Evolutionary conservation across 345 rosid species (phyloP).

Genomic region (Iberis pinnata): DNA sequence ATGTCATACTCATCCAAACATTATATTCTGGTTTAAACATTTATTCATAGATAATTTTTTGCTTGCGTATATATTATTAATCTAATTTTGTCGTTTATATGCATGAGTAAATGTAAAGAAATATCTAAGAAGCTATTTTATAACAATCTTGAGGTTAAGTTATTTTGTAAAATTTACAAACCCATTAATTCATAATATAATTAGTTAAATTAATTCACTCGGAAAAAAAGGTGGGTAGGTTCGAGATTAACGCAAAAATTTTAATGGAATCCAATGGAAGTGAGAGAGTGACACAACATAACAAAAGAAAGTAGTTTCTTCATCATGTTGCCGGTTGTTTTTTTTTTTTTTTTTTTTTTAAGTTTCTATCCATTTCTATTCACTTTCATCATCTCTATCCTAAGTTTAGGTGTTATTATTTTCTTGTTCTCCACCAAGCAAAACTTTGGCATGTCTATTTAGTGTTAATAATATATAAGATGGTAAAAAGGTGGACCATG

Average conservation of each 20-base stretch:
- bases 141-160: no score
- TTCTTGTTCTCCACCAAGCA: slow-evolving; percentile 17
- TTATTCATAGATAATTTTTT: no score
- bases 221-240: slow-evolving; percentile 12
- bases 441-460: slow-evolving; percentile 5
- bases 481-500: background rate
- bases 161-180: no score
- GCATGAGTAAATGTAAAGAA: no score
- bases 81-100: no score
- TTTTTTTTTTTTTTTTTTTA: background rate
- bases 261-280: slow-evolving; percentile 28
- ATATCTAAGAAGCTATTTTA: no score
- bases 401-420: slow-evolving; percentile 26
- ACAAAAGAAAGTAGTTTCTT: slow-evolving; percentile 23
- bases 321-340: slow-evolving; percentile 38
- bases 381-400: slow-evolving; percentile 31
- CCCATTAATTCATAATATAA: no score
- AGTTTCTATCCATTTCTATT: slow-evolving; percentile 19
- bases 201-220: no score
- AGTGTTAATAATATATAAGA: background rate
- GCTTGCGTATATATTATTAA: no score
- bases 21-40: no score
- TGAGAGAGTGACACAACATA: slow-evolving; percentile 17
- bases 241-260: slow-evolving; percentile 23
- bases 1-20: no score